Conservation (phyloP, 2,329 filamentous ascomycete genomes). For the Alternaria arborescens region DNA sequence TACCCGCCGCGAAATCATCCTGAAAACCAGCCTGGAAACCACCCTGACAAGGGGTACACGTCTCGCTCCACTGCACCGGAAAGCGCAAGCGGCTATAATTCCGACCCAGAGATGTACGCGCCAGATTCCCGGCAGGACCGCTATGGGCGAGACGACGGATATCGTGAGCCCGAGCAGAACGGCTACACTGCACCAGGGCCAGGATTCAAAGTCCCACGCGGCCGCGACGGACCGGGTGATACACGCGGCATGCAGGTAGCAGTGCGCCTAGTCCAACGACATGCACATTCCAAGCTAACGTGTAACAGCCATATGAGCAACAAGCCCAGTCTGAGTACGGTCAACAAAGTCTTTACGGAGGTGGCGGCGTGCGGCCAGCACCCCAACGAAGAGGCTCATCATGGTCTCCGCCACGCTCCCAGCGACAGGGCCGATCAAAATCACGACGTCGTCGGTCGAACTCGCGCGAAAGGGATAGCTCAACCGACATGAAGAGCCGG, state of each 20-base stretch:
- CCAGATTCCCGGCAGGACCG: conserved; percentile 22
- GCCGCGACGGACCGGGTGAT: conserved; percentile 17
- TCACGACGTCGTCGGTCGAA: conserved; percentile 24
- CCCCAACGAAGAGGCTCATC: conserved; percentile 35
- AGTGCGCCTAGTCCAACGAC: conserved; percentile 20
- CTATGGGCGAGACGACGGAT: conserved; percentile 20
- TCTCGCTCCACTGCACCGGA: conserved; percentile 1
- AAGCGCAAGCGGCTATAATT: conserved; percentile 4
- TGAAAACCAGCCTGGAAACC: neutral
- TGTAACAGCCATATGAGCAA: conserved; percentile 7
- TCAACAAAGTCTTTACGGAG: conserved; percentile 4
- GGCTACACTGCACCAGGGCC: conserved; percentile 25
- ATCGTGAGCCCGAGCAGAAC: conserved; percentile 26
- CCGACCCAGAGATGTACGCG: conserved; percentile 30
- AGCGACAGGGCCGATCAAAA: conserved; percentile 17
- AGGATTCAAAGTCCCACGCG: conserved; percentile 25
- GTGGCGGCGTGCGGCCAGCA: conserved; percentile 22
- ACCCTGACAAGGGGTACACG: conserved; percentile 19
- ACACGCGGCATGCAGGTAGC: conserved; percentile 24
- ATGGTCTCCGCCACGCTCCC: conserved; percentile 40
- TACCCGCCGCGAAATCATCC: neutral
- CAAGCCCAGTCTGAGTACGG: conserved; percentile 10
- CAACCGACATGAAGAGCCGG: conserved; percentile 33
- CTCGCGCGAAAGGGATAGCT: conserved; percentile 37
- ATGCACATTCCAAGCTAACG: conserved; percentile 7